phyloP scores from a whole-genome alignment of 495 filamentous ascomycete genomes.

The Aspergillus taichungensis region DNA sequence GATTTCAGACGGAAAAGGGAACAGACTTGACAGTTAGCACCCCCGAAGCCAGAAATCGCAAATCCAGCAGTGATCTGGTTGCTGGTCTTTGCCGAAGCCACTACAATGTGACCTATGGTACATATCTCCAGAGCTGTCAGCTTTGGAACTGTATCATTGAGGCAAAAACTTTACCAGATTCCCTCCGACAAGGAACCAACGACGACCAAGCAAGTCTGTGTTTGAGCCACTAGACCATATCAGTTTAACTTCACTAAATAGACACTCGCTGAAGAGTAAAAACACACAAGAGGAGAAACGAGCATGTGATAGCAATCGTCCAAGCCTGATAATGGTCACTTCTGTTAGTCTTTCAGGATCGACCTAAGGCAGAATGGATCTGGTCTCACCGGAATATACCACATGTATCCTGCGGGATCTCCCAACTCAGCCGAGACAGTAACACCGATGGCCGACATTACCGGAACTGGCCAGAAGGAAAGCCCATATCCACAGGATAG shows the following conservation, averaged over 20 bases:
- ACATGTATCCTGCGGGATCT: conserved; percentile 13
- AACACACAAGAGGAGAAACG: conserved; percentile 19
- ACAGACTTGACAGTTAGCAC: conserved; percentile 16
- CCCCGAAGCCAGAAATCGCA: conserved; percentile 16
- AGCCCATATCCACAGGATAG: conserved; percentile 21
- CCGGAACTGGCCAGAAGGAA: conserved; percentile 17
- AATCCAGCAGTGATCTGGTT: conserved; percentile 17
- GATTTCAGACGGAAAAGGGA: background rate
- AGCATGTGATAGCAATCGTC: conserved; percentile 20
- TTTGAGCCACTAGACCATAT: conserved; percentile 14
- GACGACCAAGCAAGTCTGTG: conserved; percentile 17
- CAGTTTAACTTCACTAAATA: background rate
- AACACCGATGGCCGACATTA: conserved; percentile 12
- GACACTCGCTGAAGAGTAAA: background rate
- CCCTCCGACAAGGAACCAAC: conserved; percentile 19
- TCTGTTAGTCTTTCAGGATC: background rate
- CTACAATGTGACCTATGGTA: conserved; percentile 17
- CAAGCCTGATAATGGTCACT: conserved; percentile 8
- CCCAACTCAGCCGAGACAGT: conserved; percentile 15
- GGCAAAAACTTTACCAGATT: conserved; percentile 10
- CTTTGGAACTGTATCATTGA: background rate
- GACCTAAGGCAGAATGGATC: background rate
- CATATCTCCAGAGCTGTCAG: conserved; percentile 5
- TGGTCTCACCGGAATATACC: conserved; percentile 15
- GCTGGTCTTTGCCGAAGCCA: conserved; percentile 14